A percentile compares a stretch with the other conserved stretches of the same genome.
Conservation (phyloP, 106 monocot genomes). For the Acorus calamus region DNA sequence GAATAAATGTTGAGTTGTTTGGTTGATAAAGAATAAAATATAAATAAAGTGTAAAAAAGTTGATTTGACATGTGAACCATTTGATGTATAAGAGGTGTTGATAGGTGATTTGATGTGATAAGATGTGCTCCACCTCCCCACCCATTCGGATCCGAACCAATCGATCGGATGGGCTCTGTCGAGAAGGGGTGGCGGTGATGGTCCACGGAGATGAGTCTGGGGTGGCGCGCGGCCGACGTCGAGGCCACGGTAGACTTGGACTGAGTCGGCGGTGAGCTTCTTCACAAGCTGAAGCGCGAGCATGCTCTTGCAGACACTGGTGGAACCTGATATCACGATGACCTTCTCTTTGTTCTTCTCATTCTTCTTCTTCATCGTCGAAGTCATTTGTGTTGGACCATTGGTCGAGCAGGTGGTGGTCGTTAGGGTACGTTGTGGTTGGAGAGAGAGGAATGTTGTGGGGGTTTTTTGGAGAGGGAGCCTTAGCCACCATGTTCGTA, state of each 20-base stretch:
- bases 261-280: conserved; percentile 67
- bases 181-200: too few species aligned
- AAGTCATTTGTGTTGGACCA: not conserved
- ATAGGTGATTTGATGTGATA: too few species aligned
- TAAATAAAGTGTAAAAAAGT: too few species aligned
- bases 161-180: too few species aligned
- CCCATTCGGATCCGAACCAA: too few species aligned
- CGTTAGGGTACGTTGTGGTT: not conserved
- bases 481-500: conserved; percentile 8
- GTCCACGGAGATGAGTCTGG: too few species aligned
- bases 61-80: too few species aligned
- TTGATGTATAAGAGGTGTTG: too few species aligned
- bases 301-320: conserved; percentile 48
- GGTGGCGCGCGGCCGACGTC: conserved; percentile 65
- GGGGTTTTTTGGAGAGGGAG: conserved; percentile 2
- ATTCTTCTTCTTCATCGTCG: not conserved
- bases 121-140: too few species aligned
- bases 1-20: too few species aligned
- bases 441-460: not conserved
- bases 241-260: conserved; percentile 60
- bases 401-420: conserved; percentile 2
- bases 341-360: conserved; percentile 43
- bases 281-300: conserved; percentile 53
- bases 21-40: too few species aligned
- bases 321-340: conserved; percentile 63